These are phyloP conservation scores for Claviceps purpurea DNA, from an alignment of 2,329 filamentous ascomycete genomes.

Conservation along the genomic window DNA sequence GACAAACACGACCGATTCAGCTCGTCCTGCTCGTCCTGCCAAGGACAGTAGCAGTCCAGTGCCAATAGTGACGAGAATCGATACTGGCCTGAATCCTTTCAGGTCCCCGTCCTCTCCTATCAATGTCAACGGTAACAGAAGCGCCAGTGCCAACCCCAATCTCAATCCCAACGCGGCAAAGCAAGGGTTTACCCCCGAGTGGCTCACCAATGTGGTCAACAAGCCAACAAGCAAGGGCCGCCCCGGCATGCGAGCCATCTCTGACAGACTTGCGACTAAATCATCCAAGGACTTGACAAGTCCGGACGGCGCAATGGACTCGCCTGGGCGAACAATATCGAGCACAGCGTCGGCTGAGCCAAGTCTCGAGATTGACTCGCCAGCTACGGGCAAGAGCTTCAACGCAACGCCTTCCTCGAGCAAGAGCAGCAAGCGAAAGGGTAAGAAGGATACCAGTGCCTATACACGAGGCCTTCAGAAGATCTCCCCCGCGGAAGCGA, in stretches of 20 bases:
- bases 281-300: conserved; percentile 38
- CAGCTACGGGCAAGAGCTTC: conserved; percentile 46
- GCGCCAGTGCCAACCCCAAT: conserved; percentile 9
- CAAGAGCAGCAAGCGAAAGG: conserved; percentile 49
- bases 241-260: conserved; percentile 70
- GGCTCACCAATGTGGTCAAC: conserved; percentile 38
- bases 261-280: conserved; percentile 54
- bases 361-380: conserved; percentile 70
- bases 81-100: conserved; percentile 28
- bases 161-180: conserved; percentile 20
- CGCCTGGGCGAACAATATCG: conserved; percentile 65
- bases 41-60: conserved; percentile 32
- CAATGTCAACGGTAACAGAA: conserved; percentile 18
- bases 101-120: conserved; percentile 27
- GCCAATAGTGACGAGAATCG: conserved; percentile 48
- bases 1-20: conserved; percentile 41
- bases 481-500: conserved; percentile 69
- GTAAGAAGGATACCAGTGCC: conserved; percentile 89
- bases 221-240: conserved; percentile 37
- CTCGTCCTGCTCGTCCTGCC: conserved; percentile 34
- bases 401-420: conserved; percentile 34
- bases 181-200: conserved; percentile 36
- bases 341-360: conserved; percentile 49
- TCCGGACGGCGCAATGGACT: conserved; percentile 42
- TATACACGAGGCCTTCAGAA: conserved; percentile 79